phyloP scores from a whole-genome alignment of 306 rosid genomes.

The Fragaria vesca region DNA sequence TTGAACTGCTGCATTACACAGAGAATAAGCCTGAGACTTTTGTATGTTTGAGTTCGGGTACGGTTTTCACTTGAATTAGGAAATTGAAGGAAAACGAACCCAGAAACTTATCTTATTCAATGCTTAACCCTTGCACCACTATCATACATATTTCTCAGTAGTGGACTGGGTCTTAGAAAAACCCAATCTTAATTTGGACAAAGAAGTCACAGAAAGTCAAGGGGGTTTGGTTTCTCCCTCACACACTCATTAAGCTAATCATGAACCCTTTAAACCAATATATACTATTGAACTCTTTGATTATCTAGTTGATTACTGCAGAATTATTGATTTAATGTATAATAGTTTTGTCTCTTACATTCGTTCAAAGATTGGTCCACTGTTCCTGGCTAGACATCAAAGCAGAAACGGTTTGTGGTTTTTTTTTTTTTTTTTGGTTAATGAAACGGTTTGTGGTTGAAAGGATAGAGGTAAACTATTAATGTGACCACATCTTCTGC shows the following conservation, averaged over 20 bases:
- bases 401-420: neutral
- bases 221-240: neutral
- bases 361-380: neutral
- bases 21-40: constrained; percentile 80
- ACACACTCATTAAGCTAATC: neutral
- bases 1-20: constrained; percentile 89
- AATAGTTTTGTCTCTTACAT: neutral
- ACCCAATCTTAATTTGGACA: neutral
- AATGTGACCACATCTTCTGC: too few relatives aligned
- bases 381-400: neutral
- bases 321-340: neutral
- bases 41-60: too few relatives aligned
- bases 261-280: neutral
- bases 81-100: too few relatives aligned
- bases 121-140: neutral
- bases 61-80: too few relatives aligned
- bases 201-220: neutral
- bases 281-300: neutral
- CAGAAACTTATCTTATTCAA: neutral
- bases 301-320: neutral
- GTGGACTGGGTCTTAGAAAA: neutral
- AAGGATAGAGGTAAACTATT: neutral
- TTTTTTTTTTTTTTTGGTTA: too few relatives aligned
- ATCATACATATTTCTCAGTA: neutral
- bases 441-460: neutral